Evolutionary conservation across 345 rosid species (phyloP).

Genomic region (Rhodomyrtus tomentosa): DNA sequence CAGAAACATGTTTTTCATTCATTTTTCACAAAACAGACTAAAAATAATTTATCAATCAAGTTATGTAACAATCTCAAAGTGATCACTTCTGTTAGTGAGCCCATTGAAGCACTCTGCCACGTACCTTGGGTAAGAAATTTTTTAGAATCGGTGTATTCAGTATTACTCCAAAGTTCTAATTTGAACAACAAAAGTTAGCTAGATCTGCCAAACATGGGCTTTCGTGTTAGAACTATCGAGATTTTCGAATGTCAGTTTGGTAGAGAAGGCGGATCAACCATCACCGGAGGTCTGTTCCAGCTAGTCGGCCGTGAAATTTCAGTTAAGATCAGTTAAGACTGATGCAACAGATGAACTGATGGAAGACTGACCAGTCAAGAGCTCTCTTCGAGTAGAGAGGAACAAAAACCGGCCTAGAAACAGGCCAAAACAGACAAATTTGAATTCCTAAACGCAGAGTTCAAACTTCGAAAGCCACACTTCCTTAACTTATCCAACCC

Average conservation of each 20-base stretch:
- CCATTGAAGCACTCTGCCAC: too few species aligned
- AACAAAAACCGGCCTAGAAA: not conserved
- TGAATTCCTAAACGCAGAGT: not conserved
- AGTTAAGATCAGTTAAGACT: too few species aligned
- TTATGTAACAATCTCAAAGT: too few species aligned
- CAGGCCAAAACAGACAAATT: not conserved
- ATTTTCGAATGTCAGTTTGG: not conserved
- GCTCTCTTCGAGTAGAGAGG: not conserved
- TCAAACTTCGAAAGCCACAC: not conserved
- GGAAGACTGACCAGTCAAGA: not conserved
- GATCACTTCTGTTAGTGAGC: too few species aligned
- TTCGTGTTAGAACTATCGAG: not conserved
- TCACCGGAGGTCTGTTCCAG: not conserved
- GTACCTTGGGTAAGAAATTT: too few species aligned
- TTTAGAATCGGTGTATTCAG: not conserved
- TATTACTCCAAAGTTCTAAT: not conserved
- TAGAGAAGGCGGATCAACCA: not conserved
- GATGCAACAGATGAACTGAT: not conserved
- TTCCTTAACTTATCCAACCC: not conserved
- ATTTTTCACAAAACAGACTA: too few species aligned
- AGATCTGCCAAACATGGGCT: not conserved
- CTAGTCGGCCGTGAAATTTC: not conserved
- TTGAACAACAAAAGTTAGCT: not conserved
- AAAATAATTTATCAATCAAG: too few species aligned
- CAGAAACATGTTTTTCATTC: too few species aligned